Base-by-base conservation (phyloP, 176 grass and related monocot species). In the Cocos nucifera region DNA sequence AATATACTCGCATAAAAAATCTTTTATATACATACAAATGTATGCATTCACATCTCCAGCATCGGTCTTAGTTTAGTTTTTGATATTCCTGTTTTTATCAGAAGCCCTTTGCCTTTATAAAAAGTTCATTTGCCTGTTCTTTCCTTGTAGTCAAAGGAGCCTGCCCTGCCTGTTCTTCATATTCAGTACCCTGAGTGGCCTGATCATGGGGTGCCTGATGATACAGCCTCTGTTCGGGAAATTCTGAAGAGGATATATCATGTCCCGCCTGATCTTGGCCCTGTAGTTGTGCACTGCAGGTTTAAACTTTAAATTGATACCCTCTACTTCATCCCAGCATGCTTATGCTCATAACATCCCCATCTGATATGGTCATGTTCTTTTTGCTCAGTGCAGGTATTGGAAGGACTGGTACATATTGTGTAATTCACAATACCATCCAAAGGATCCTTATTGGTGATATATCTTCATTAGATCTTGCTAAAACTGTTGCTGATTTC, bases 251-350 rank as follows among this genome's bases (percentile, higher is more conserved):
- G 70, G 39, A 53, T 87, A 59, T 71, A 79, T 73, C 8, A 53
- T 48, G 66, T 92, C 57, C 73, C 67, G 5, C 67, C 24, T 27
- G 57, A 73, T 49, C 17, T 22, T 3, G 73, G 83, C 64, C 84
- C 93, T 57, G 81, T 98, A 75, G 84, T 98, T 32, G 84, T 81
- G 25, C 93, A 98, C 80, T 98, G 93, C 87, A 98, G 93, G 93
- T 98, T 68, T 52, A 53, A n/a, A 57, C 39, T 14, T 22, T 21
- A 19, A 21, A 29, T 21, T 17, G 28, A 44, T 44, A 44, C 2
- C 3, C 17, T 56, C 15, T 63, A 2, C 0, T 55, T 20, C 14
- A 19, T 17, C 49, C 19, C 4, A 1, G 44, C 19, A 24, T 73
- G 4, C 65, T 48, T 68, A 17, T 61, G 23, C 4, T 12, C 19